Evolutionary conservation across 129 eudicot species (phyloP).

Genomic region (Pulicaria dysenterica): DNA sequence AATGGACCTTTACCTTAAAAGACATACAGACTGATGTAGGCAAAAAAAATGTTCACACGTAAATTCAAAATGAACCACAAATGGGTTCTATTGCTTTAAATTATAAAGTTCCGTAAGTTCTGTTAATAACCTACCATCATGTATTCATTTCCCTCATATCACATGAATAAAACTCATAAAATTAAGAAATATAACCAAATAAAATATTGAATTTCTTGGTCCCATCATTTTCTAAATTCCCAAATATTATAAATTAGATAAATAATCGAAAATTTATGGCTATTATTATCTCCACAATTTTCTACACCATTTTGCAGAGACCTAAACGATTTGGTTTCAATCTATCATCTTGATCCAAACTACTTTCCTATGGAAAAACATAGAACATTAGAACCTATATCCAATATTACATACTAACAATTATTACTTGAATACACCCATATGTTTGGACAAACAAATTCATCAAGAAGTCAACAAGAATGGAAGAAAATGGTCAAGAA

Average conservation of each 20-base stretch:
- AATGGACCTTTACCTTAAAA: too few relatives aligned
- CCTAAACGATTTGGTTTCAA: not conserved
- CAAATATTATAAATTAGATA: not conserved
- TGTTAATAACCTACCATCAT: too few relatives aligned
- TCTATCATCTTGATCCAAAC: constrained; percentile 9
- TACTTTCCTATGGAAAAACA: not conserved
- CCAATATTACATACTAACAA: not conserved
- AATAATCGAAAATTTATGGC: not conserved
- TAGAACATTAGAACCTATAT: not conserved
- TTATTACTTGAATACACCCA: constrained; percentile 2
- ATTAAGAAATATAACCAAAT: not conserved
- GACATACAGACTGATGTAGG: too few relatives aligned
- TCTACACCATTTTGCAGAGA: constrained; percentile 16
- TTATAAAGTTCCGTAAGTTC: too few relatives aligned
- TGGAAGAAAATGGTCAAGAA: constrained; percentile 30
- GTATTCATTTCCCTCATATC: too few relatives aligned
- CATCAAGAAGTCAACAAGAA: constrained; percentile 16
- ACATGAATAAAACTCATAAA: not conserved
- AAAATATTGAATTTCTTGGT: not conserved
- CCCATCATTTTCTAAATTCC: constrained; percentile 22
- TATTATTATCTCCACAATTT: constrained; percentile 20
- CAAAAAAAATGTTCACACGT: too few relatives aligned
- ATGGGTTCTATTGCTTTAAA: too few relatives aligned
- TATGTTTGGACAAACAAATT: not conserved
- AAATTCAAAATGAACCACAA: too few relatives aligned